phyloP scores from a whole-genome alignment of 2,329 filamentous ascomycete species.

The Penicillium paneum region DNA sequence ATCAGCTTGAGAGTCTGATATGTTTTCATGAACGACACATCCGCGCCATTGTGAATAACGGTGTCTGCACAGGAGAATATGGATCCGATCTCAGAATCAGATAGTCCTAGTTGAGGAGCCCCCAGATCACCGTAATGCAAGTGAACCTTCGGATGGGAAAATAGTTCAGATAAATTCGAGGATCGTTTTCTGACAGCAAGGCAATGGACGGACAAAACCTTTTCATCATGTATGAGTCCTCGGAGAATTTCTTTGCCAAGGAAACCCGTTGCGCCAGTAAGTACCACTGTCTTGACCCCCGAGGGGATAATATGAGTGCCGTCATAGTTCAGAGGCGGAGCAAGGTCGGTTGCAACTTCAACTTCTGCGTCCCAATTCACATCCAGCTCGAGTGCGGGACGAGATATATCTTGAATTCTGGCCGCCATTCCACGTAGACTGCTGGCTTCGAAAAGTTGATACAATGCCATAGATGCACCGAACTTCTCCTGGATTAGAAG shows the following conservation, averaged over 20 bases:
- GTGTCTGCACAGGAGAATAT: conserved; percentile 22
- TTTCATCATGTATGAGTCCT: conserved; percentile 10
- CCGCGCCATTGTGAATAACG: conserved; percentile 27
- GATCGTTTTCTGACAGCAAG: conserved; percentile 15
- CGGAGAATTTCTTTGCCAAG: conserved; percentile 20
- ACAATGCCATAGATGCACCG: conserved; percentile 9
- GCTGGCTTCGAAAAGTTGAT: conserved; percentile 19
- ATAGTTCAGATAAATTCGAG: conserved; percentile 5
- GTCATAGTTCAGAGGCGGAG: not conserved
- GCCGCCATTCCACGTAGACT: conserved; percentile 16
- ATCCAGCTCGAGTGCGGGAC: not conserved
- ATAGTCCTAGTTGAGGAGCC: conserved; percentile 13
- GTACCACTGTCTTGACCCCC: conserved; percentile 5
- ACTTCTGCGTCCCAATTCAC: conserved; percentile 19
- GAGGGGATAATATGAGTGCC: not conserved
- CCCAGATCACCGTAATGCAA: conserved; percentile 16
- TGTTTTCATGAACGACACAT: conserved; percentile 30
- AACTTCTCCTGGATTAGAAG: conserved; percentile 13
- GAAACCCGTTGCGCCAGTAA: conserved; percentile 22
- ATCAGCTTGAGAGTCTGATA: conserved; percentile 27
- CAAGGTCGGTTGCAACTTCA: not conserved
- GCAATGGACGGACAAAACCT: conserved; percentile 12
- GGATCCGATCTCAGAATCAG: conserved; percentile 6
- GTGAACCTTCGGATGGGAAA: conserved; percentile 14
- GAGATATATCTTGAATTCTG: conserved; percentile 5